These are phyloP conservation scores for Rhodotorula diobovata DNA, from an alignment of 768 basidiomycete genomes.

Conservation along the genomic window DNA sequence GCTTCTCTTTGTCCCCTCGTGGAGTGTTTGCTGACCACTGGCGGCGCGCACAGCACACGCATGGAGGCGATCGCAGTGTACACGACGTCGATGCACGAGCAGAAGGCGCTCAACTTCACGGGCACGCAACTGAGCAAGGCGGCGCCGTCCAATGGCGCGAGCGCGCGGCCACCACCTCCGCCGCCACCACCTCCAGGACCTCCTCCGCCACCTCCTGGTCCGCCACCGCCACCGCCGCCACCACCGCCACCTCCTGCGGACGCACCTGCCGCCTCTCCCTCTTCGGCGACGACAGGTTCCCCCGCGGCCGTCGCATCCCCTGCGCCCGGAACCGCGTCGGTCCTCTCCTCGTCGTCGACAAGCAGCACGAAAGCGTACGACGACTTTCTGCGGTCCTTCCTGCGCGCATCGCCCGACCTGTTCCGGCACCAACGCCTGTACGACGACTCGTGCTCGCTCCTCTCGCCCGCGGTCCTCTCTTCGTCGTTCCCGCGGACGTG, in stretches of 20 bases:
- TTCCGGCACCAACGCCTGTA: slow-evolving; percentile 27
- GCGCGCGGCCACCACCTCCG: not conserved
- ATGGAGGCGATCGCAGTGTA: slow-evolving; percentile 33
- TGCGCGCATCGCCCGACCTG: slow-evolving; percentile 29
- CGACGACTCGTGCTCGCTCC: slow-evolving; percentile 11
- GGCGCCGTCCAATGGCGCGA: not conserved
- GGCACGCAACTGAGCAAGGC: slow-evolving; percentile 13
- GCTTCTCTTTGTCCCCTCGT: too few species aligned
- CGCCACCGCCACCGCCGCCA: not conserved
- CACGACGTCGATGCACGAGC: slow-evolving; percentile 35
- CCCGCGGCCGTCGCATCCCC: slow-evolving; percentile 1
- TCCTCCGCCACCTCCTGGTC: not conserved
- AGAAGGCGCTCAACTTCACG: slow-evolving; percentile 27
- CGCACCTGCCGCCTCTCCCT: not conserved
- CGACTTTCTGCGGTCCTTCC: slow-evolving; percentile 23
- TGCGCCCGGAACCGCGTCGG: not conserved
- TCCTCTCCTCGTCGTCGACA: not conserved
- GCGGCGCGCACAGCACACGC: not conserved
- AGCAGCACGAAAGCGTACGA: not conserved
- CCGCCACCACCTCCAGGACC: not conserved
- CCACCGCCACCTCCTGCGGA: not conserved
- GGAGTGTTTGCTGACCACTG: not conserved
- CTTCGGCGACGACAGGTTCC: not conserved
- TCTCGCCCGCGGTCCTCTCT: slow-evolving; percentile 1
- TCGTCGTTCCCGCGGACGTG: slow-evolving; percentile 5